phyloP scores from a whole-genome alignment of 225 moss, liverwort and hornwort genomes.

The Rhytidiadelphus loreus region DNA sequence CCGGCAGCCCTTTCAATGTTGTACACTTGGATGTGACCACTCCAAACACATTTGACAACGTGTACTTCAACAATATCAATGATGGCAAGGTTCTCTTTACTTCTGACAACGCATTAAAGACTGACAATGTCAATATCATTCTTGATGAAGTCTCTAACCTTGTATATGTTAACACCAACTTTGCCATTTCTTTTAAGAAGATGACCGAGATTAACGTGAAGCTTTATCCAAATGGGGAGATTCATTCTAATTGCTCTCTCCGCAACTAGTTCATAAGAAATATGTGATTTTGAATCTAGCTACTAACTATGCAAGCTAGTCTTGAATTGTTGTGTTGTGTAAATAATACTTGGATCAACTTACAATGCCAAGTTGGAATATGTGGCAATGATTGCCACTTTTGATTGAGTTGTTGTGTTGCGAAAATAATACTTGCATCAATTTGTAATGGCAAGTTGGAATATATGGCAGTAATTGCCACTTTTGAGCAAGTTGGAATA shows the following conservation, averaged over 20 bases:
- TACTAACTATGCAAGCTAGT: background rate
- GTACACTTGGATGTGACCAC: background rate
- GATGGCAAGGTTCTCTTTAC: background rate
- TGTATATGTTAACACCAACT: background rate
- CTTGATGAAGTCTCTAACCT: fast-evolving
- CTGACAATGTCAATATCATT: fast-evolving
- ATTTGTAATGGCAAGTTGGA: too few species aligned
- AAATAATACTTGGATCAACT: background rate
- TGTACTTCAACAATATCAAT: background rate
- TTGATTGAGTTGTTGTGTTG: too few species aligned
- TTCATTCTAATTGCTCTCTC: background rate
- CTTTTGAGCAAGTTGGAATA: too few species aligned
- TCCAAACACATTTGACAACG: background rate
- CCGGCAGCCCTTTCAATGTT: fast-evolving
- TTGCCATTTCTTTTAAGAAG: background rate
- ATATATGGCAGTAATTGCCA: too few species aligned
- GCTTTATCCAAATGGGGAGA: background rate
- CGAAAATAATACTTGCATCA: too few species aligned
- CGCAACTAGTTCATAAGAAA: background rate
- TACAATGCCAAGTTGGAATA: too few species aligned
- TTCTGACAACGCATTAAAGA: background rate
- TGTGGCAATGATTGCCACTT: too few species aligned
- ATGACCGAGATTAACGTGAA: background rate
- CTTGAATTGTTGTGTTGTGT: too few species aligned
- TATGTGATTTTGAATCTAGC: background rate